Evolutionary conservation across 352 stramenopile species (phyloP), one percentile per base, ranked within the genome.

Genomic region (Globisporangium emineosum): DNA sequence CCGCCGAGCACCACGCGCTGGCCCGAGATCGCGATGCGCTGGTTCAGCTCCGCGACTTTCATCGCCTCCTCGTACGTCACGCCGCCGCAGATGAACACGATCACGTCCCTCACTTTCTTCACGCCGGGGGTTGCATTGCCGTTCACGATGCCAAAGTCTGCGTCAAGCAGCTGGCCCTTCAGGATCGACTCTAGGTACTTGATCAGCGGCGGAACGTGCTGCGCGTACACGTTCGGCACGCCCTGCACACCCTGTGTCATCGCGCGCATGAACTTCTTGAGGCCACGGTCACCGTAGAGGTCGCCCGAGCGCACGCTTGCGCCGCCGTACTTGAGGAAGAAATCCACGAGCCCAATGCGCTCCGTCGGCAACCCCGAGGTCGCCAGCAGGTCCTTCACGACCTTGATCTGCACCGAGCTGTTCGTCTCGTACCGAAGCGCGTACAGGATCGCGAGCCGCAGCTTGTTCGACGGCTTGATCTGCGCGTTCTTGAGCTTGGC

Each of bases 61-160:
- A 89, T 97, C n/a, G 96, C 95, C 80, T 99, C 98, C 75, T 99
- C 98, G 71, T 99, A 99, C 9, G 98, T 99, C 30, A 94, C 92
- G 62, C 98, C 98, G 60, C 98, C 98, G 17, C 98, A 95, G 77
- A 99, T 97, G 73, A 98, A 99, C 53, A 99, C 90, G 64, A 99
- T 94, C 32, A 99, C 89, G 70, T 99, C 93, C 60, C 89, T 76
- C 32, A 99, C 83, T 3, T 96, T 98, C 65, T 98, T 96, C 68
- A 98, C 89, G 15, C 99, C 80, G 1, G 98, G 82, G 51, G 94
- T 96, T 17, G 95, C 89, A 70, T 98, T 97, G 72, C 99, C 97
- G 37, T 98, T 97, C 71, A 99, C 99, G 37, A 99, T 97, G 65
- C 99, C 81, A 78, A 91, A 94, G 47, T 93, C 86, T 32, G 74